Percentiles rank a stretch among this genome's conserved stretches.
These are phyloP conservation scores for Coemansia erecta DNA, from an alignment of 192 early-diverging fungal species.

Conservation along the genomic window DNA sequence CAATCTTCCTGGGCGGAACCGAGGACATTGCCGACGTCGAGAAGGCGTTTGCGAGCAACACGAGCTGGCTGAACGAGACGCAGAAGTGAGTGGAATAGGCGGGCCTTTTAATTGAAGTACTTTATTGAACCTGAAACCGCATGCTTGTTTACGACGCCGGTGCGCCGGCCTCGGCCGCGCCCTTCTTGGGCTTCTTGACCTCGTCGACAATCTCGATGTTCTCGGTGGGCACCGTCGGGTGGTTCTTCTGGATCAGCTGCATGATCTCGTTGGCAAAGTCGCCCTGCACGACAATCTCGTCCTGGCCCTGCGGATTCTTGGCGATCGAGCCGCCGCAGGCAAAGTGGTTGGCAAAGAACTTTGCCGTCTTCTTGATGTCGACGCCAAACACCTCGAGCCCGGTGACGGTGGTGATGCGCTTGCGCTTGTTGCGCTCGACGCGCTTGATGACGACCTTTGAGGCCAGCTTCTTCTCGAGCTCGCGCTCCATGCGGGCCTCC, in stretches of 20 bases:
- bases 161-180: background rate
- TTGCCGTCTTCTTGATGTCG: constrained; percentile 96
- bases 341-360: constrained; percentile 93
- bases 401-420: constrained; percentile 80
- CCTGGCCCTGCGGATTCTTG: constrained; percentile 87
- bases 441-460: constrained; percentile 80
- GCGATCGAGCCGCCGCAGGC: constrained; percentile 91
- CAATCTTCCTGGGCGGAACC: constrained; percentile 86
- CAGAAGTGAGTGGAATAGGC: constrained; percentile 17
- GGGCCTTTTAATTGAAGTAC: too few species aligned
- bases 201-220: constrained; percentile 75
- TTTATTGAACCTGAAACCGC: too few species aligned
- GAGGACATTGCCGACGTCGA: constrained; percentile 90
- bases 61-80: constrained; percentile 42
- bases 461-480: constrained; percentile 73
- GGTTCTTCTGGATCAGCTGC: constrained; percentile 77
- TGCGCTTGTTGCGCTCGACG: constrained; percentile 89
- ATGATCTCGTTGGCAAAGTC: constrained; percentile 89
- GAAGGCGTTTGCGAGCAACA: constrained; percentile 60
- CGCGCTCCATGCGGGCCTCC: constrained; percentile 74
- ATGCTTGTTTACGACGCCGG: background rate
- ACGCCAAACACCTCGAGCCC: constrained; percentile 91
- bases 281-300: constrained; percentile 97
- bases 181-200: constrained; percentile 69
- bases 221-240: constrained; percentile 67